phyloP scores from a whole-genome alignment of 2,329 filamentous ascomycete species.

The Bipolaris bicolor region DNA sequence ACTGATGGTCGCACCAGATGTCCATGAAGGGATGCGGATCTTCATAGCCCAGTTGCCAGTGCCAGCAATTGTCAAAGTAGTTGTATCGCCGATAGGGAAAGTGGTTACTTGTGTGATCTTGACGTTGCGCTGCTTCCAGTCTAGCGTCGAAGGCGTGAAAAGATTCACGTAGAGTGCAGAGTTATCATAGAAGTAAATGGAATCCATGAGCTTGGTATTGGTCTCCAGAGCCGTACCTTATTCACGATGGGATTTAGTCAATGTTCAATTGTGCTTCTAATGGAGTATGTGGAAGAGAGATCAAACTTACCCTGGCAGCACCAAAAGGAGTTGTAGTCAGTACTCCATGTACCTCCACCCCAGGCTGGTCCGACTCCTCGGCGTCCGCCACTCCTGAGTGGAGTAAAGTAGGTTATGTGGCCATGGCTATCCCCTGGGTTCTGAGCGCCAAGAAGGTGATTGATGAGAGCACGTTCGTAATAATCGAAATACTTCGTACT shows the following conservation, averaged over 20 bases:
- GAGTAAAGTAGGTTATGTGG: constrained; percentile 61
- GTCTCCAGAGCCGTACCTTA: constrained; percentile 60
- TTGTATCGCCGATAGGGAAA: constrained; percentile 53
- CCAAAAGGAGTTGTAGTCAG: constrained; percentile 61
- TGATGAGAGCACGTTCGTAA: constrained; percentile 59
- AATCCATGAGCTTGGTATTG: constrained; percentile 62
- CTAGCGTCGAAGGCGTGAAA: constrained; percentile 56
- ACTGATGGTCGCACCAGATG: constrained; percentile 47
- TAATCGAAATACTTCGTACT: constrained; percentile 59
- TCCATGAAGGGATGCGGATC: constrained; percentile 59
- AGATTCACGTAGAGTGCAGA: constrained; percentile 57
- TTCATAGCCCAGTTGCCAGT: constrained; percentile 44
- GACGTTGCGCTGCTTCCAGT: constrained; percentile 52
- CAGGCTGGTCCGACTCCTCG: constrained; percentile 58
- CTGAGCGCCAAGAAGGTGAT: constrained; percentile 60
- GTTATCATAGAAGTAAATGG: constrained; percentile 57
- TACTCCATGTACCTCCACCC: constrained; percentile 63
- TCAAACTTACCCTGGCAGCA: constrained; percentile 48
- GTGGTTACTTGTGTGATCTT: constrained; percentile 53
- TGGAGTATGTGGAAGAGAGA: neutral
- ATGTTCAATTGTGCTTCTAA: neutral
- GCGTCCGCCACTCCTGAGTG: constrained; percentile 56
- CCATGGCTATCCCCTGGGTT: constrained; percentile 55
- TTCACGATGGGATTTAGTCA: neutral
- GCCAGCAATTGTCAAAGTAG: constrained; percentile 49